Base-by-base conservation (phyloP, 108 stramenopile species). In the Cyclostephanos tholiformis region DNA sequence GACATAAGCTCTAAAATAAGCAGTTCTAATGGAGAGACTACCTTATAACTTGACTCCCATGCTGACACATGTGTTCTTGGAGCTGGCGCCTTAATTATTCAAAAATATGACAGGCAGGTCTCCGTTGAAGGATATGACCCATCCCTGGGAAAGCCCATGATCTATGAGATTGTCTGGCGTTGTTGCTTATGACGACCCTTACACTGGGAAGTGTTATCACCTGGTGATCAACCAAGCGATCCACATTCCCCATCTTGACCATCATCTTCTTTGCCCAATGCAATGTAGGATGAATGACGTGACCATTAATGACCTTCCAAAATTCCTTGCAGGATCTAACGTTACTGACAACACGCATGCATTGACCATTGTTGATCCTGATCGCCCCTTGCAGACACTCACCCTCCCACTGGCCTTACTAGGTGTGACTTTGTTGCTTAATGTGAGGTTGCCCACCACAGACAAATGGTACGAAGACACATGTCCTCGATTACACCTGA, bases 191-290 rank as follows among this genome's bases (percentile, higher is more conserved):
- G 13, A 19, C 7, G 23, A 60, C 44, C 39, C 26, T 1, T 20
- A 22, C 2, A 72, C 44, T 10, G 61, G 71, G 11, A 41, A 72
- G 2, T 6, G 17, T 39, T 22, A 26, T 2, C 19, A 49, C 27
- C 35, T 63, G 2, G 46, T 64, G 56, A 44, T 72, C 29, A 27
- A 72, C 43, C 71, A 72, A 43, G 62, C 61, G 2, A 53, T 72
- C 0, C 10, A 63, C 11, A 26, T 72, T 2, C 71, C 61, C 22
- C 51, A 52, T 22, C 39, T 72, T 5, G 69, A 70, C 41, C 56
- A 70, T 58, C 27, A 19, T 27, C 63, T 75, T 11, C 60, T 75
- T 10, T 75, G 74, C 39, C 74, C 66, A 6, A 67, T 75, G 74
- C 66, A 67, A 41, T 46, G 48, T 20, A 29, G 56, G n/a, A 25